Evolutionary conservation across 2,329 filamentous ascomycete species (phyloP), one percentile per base, ranked within the genome.

Genomic region (Aspergillus pseudoterreus): DNA sequence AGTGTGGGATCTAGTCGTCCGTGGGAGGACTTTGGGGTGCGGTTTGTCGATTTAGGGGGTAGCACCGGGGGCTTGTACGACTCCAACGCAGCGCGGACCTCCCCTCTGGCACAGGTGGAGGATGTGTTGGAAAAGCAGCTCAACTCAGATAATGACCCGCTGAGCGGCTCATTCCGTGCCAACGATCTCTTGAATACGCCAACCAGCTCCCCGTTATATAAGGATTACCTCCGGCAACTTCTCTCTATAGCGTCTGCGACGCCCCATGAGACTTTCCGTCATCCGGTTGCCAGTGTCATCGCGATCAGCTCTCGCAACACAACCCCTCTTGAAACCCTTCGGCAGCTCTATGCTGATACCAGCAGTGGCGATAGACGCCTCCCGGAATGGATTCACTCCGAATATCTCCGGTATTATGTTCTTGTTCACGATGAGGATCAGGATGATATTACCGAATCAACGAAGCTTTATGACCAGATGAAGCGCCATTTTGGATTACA

Each of bases 401-500:
- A 97, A 55, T 99, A 94, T 69, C 76, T 99, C 57, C 83, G 94
- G 57, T 99, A 99, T 71, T 99, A 99, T 71, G 89, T 99, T 14
- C 78, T 99, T 39, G 87, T 99, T 15, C 94, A 99, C 64, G 94
- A 99, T 62, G 95, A 99, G 72, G 94, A 99, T 66, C 85, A 84
- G 55, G 92, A 96, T 65, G 92, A 99, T 67, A 95, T 97, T 55
- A 83, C 84, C 35, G 88, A 91, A 71, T 95, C 92, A 11, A 92
- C 92, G 70, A 83, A 85, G 15, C 78, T 97, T 24, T 99, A 96
- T 70, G 94, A 99, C 62, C 90, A 96, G 70, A 99, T 99, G 95
- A 99, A 97, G 73, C 85, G 94, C n/a, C 90, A 96, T 72, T 90
- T 99, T 57, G 94, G 94, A 1, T 77, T 97, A 44, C 92, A 99